Evolutionary conservation across 1,139 yeast genomes (phyloP), one percentile per base, ranked within the genome.

Genomic region (Geotrichum siamense): DNA sequence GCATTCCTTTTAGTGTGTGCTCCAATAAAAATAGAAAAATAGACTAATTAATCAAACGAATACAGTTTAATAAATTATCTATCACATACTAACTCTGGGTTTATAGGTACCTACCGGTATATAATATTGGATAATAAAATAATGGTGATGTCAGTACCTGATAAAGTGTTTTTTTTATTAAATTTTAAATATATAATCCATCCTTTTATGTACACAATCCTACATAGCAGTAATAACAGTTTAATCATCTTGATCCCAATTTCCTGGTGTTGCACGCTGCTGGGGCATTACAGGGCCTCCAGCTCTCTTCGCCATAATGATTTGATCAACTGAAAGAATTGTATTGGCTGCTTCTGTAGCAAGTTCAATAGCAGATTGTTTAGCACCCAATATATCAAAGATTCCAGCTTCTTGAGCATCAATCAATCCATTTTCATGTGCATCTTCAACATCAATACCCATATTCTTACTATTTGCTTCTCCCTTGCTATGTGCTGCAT

Each of bases 281-380:
- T 79, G 74, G 43, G 96, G 96, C 74, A 87, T 79, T 38, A 74
- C 82, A 38, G 98, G 98, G 22, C 98, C 98, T 54, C 98, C 98
- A 1, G 96, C 95, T 60, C 94, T 78, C 74, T 85, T 85, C 40
- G 94, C 94, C 85, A 85, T 86, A 60, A 84, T 84, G 58, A 85
- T 85, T 69, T 83, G 94, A 64, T 85, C 95, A 38, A 87, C 89
- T 20, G 94, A 80, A 52, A 91, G 73, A 44, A 91, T 85, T 2
- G 98, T 91, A 54, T 75, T 76, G 19, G 96, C 94, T 39, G 97
- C 96, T 55, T 91, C 97, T 4, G 96, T 89, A 12, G 98, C 98
- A 53, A 91, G 81, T 55, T 81, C 78, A 55, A 91, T 82, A 42
- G 97, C 98, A 50, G 85, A 82, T 57, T 74, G 76, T 71, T 91